Evolutionary conservation across 169 alveolate genomes (phyloP), one percentile per base, ranked within the genome.

Genomic region (Plasmodium coatneyi): DNA sequence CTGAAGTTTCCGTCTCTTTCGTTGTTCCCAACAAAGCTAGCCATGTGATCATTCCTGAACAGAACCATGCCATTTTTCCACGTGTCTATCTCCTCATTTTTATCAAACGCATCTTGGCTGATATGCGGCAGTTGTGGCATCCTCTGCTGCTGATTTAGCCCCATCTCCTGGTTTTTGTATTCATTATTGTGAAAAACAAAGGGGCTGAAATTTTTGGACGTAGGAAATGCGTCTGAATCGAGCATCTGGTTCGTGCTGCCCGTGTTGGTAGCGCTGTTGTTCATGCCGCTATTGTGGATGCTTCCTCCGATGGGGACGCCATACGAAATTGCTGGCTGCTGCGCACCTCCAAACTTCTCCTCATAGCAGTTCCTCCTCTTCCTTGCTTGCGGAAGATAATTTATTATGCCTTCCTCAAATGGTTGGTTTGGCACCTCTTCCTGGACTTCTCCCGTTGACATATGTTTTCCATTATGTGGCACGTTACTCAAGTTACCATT

Each of bases 1-100:
- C 76, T 60, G 76, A 60, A 25, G 0, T 12, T 80, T 6, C 71
- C 56, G 30, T 46, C 36, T 1, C 49, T 81, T 4, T 52, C 79
- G 39, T 22, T 14, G 3, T 16, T 25, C 36, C 36, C 70, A 46
- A 2, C 56, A 1, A 3, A 9, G 49, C 70, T 36, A 74, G 41
- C 41, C 34, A 22, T 60, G 16, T 60, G 28, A 14, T 60, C 76
- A 60, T 60, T 25, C 34, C 76, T 60, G 36, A 60, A 60, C 36
- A 19, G 30, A 60, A 60, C 34, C n/a, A n/a, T 72, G 7, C 6
- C 39, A 32, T 74, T 72, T 22, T 74, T 74, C 93, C 93, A 84
- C 19, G 76, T 12, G 46, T 72, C 76, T 74, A 52, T 36, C 19
- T 71, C 79, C 22, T 14, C 30, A 9, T 16, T 84, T 84, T 70